These are phyloP conservation scores for Didymella keratinophila DNA, from an alignment of 2,329 filamentous ascomycete species.

Conservation along the genomic window DNA sequence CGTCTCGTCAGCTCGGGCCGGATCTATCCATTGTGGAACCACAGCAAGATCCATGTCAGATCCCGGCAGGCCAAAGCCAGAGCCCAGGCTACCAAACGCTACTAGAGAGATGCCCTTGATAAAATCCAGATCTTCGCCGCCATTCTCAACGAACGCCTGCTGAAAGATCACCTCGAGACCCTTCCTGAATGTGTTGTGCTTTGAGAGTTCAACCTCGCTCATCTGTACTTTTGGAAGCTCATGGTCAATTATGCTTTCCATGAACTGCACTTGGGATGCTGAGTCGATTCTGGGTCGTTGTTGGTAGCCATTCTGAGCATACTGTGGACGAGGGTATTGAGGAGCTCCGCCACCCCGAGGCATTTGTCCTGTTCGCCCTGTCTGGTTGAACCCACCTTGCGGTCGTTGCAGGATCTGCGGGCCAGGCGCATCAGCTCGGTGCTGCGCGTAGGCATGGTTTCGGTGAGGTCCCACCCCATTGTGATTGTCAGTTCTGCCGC, in stretches of 20 bases:
- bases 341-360: conserved; percentile 6
- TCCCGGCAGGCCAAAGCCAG: conserved; percentile 85
- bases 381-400: conserved; percentile 16
- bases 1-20: conserved; percentile 30
- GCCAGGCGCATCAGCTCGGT: conserved; percentile 8
- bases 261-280: conserved; percentile 51
- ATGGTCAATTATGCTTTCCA: conserved; percentile 53
- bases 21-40: conserved; percentile 64
- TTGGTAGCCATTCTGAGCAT: conserved; percentile 27
- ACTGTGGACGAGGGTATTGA: conserved; percentile 27
- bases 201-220: conserved; percentile 65
- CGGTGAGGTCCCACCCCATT: conserved; percentile 16
- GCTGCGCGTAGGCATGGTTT: conserved; percentile 8
- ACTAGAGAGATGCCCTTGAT: conserved; percentile 68
- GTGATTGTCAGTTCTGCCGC: conserved; percentile 20
- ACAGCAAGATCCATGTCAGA: conserved; percentile 91
- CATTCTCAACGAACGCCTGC: conserved; percentile 56
- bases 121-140: conserved; percentile 58
- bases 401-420: conserved; percentile 37
- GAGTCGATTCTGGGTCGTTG: conserved; percentile 34
- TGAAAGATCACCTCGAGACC: conserved; percentile 71
- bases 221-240: conserved; percentile 70
- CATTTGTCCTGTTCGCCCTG: conserved; percentile 10
- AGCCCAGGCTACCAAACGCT: conserved; percentile 83
- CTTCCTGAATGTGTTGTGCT: conserved; percentile 75